Conservation (phyloP, 495 filamentous ascomycete genomes). For the Apodospora peruviana region DNA sequence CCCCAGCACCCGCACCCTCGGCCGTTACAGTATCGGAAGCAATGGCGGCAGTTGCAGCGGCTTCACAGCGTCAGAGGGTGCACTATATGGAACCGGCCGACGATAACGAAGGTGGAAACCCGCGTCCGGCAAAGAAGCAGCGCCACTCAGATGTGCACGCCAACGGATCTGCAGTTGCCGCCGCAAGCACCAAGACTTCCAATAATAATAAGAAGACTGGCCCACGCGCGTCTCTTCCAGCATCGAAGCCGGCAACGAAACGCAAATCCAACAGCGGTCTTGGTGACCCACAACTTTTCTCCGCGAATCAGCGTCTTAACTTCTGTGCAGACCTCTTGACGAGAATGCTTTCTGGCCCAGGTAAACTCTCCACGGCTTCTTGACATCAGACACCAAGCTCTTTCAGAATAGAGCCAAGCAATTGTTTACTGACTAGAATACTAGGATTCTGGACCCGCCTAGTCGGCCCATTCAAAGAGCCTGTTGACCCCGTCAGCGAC, state of each 20-base stretch:
- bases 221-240: slow-evolving; percentile 18
- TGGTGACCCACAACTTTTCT: slow-evolving; percentile 19
- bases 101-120: too few species aligned
- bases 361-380: too few species aligned
- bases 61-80: slow-evolving; percentile 7
- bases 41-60: neutral
- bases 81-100: slow-evolving; percentile 9
- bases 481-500: slow-evolving; percentile 38
- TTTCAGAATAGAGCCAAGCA: too few species aligned
- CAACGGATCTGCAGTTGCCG: slow-evolving; percentile 10
- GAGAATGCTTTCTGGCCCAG: slow-evolving; percentile 50
- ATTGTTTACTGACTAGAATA: neutral
- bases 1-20: neutral
- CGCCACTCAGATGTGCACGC: slow-evolving; percentile 29
- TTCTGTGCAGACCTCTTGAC: slow-evolving; percentile 46
- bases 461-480: slow-evolving; percentile 46
- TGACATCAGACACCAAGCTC: too few species aligned
- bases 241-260: slow-evolving; percentile 24
- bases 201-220: slow-evolving; percentile 18
- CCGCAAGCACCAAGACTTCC: slow-evolving; percentile 1
- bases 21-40: neutral
- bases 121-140: slow-evolving; percentile 27
- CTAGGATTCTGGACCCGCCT: slow-evolving; percentile 54
- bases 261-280: slow-evolving; percentile 20
- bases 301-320: slow-evolving; percentile 40